phyloP scores from a whole-genome alignment of 345 rosid species.

The Hibiscus mutabilis region DNA sequence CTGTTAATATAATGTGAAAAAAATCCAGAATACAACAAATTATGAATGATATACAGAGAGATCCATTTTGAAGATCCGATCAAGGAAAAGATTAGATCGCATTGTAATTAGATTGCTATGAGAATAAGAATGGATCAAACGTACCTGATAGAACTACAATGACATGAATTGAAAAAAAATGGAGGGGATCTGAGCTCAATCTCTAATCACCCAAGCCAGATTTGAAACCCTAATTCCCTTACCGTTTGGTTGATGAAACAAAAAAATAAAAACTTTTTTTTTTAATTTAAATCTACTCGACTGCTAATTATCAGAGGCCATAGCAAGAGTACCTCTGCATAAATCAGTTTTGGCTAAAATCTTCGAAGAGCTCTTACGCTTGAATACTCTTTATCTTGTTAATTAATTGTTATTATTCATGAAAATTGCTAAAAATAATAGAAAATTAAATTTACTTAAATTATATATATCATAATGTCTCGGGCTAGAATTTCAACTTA shows the following conservation, averaged over 20 bases:
- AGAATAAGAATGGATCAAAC: slow-evolving; percentile 6
- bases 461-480: too few species aligned
- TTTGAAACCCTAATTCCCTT: neutral
- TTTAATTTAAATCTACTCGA: neutral
- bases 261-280: neutral
- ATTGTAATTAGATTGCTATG: neutral
- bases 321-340: neutral
- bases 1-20: neutral
- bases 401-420: too few species aligned
- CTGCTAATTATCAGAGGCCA: neutral
- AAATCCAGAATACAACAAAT: neutral
- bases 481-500: too few species aligned
- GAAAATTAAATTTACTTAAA: too few species aligned
- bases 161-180: neutral
- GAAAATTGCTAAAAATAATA: too few species aligned
- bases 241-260: neutral
- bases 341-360: neutral
- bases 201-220: neutral
- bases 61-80: slow-evolving; percentile 3
- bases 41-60: neutral
- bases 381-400: too few species aligned
- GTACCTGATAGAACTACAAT: slow-evolving; percentile 1
- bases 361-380: too few species aligned
- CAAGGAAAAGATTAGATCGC: neutral
- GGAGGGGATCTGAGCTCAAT: neutral